phyloP scores from a whole-genome alignment of 2,329 filamentous ascomycete genomes.

The Amesomyces nigricolor region DNA sequence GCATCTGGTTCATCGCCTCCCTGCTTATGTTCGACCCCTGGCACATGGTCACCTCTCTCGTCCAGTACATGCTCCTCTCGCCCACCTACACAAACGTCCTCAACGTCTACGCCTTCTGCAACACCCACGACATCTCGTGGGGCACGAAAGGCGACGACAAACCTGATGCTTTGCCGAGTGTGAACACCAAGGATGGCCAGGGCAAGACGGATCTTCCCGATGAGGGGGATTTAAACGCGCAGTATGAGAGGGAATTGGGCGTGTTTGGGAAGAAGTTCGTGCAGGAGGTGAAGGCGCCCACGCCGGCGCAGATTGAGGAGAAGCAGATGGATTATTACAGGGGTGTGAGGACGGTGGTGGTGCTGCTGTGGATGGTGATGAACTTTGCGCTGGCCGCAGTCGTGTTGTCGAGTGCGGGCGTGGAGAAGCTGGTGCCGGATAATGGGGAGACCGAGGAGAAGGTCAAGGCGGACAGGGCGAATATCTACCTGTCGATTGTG shows the following conservation, averaged over 20 bases:
- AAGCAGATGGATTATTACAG: slow-evolving; percentile 98
- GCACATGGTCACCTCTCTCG: slow-evolving; percentile 96
- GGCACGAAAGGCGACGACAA: slow-evolving; percentile 98
- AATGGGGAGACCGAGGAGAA: slow-evolving; percentile 38
- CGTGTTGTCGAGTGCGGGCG: slow-evolving; percentile 78
- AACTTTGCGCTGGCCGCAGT: slow-evolving; percentile 85
- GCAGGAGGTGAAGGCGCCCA: slow-evolving; percentile 59
- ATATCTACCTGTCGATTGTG: slow-evolving; percentile 80
- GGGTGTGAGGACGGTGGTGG: slow-evolving; percentile 86
- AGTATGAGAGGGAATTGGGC: slow-evolving; percentile 80
- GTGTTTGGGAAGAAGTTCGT: slow-evolving; percentile 70
- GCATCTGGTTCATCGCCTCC: slow-evolving; percentile 87
- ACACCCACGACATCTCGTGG: slow-evolving; percentile 97
- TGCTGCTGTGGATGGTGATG: slow-evolving; percentile 92
- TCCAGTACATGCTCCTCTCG: slow-evolving; percentile 91
- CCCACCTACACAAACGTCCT: slow-evolving; percentile 98
- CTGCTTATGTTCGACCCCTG: slow-evolving; percentile 96
- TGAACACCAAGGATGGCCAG: slow-evolving; percentile 78
- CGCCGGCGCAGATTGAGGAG: slow-evolving; percentile 56
- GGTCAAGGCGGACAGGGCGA: slow-evolving; percentile 50
- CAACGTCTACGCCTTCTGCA: slow-evolving; percentile 98
- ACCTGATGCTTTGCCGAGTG: slow-evolving; percentile 80
- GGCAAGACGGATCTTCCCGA: slow-evolving; percentile 96
- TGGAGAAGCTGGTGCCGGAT: slow-evolving; percentile 58
- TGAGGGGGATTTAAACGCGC: slow-evolving; percentile 88